Conservation (phyloP, 2,329 filamentous ascomycete genomes). For the Laburnicola sp. region DNA sequence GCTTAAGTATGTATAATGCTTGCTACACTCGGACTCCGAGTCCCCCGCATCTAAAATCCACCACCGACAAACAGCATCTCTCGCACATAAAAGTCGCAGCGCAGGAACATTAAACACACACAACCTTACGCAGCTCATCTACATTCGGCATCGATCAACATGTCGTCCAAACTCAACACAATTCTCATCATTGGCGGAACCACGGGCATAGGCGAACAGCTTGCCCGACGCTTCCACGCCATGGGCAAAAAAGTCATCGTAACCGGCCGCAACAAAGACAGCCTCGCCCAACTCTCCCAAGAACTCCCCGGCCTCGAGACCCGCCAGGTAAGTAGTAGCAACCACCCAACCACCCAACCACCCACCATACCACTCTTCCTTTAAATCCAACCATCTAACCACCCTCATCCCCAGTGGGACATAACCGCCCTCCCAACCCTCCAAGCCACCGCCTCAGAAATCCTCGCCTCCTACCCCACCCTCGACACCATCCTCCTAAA, state of each 20-base stretch:
- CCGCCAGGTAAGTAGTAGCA: not conserved
- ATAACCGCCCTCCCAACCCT: conserved; percentile 5
- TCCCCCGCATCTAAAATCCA: too few species aligned
- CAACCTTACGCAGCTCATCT: too few species aligned
- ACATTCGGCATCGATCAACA: not conserved
- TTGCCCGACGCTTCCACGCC: conserved; percentile 52
- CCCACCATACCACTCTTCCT: too few species aligned
- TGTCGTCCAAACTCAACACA: conserved; percentile 2
- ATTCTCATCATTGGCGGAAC: conserved; percentile 49
- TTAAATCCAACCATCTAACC: too few species aligned
- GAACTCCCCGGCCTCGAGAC: conserved; percentile 8
- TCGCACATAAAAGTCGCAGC: too few species aligned
- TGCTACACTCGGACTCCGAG: too few species aligned
- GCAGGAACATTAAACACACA: too few species aligned
- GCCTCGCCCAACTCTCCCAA: not conserved
- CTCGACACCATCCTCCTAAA: conserved; percentile 12
- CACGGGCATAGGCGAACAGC: conserved; percentile 56
- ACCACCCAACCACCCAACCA: too few species aligned
- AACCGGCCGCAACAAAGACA: not conserved
- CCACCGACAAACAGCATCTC: too few species aligned
- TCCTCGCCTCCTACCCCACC: conserved; percentile 1
- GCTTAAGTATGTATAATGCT: too few species aligned
- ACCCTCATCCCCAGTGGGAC: conserved; percentile 1
- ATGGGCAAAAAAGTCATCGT: conserved; percentile 51
- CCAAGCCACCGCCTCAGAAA: not conserved